Percentiles rank a stretch among this genome's conserved stretches.
Evolutionary conservation across 2,329 filamentous ascomycete species (phyloP).

Genomic region (Knufia petricola): DNA sequence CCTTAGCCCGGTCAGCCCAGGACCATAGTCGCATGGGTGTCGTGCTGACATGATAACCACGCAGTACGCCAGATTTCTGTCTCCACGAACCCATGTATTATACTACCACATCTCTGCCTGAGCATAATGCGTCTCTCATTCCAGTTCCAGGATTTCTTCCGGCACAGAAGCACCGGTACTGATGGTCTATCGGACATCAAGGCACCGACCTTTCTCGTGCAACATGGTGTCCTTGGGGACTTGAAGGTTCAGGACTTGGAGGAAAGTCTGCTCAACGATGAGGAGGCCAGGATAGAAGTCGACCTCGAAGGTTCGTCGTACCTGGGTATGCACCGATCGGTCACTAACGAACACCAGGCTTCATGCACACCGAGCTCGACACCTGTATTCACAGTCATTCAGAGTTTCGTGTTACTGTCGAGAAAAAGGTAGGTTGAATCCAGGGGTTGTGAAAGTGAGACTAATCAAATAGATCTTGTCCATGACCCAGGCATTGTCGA

Average conservation of each 20-base stretch:
- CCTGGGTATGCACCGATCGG: too few species aligned
- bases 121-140: slow-evolving; percentile 8
- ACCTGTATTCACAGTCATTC: not conserved
- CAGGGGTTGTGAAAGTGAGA: too few species aligned
- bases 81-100: not conserved
- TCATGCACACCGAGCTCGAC: slow-evolving; percentile 3
- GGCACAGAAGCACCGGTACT: not conserved
- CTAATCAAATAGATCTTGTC: not conserved
- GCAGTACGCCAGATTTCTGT: not conserved
- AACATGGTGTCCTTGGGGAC: not conserved
- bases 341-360: not conserved
- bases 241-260: not conserved
- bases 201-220: slow-evolving; percentile 5
- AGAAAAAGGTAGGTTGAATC: slow-evolving; percentile 1
- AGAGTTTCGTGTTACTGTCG: not conserved
- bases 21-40: not conserved
- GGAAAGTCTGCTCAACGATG: not conserved
- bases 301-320: not conserved
- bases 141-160: slow-evolving; percentile 5
- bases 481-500: slow-evolving; percentile 7
- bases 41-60: not conserved
- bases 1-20: too few species aligned
- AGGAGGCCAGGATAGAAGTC: slow-evolving; percentile 1
- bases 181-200: not conserved
- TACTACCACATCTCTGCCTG: not conserved